Percentiles rank a stretch among this genome's conserved stretches.
phyloP scores from a whole-genome alignment of 2,329 filamentous ascomycete genomes.

The Aspergillus flavus region DNA sequence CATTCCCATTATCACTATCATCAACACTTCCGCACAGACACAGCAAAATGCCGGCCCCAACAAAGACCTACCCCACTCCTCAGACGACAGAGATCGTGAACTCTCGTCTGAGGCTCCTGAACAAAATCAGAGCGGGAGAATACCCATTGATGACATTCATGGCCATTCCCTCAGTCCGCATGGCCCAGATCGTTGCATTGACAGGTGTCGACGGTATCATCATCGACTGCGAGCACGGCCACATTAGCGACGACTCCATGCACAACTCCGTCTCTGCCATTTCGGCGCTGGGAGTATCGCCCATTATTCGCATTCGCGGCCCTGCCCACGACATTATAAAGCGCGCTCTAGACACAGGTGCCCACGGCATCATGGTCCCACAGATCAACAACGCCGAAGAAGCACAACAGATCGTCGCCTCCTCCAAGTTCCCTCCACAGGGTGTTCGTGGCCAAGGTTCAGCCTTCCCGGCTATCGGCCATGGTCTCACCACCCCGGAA shows the following conservation, averaged over 20 bases:
- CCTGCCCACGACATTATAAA: slow-evolving; percentile 28
- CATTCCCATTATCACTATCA: neutral
- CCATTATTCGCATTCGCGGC: slow-evolving; percentile 25
- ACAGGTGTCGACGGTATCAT: slow-evolving; percentile 68
- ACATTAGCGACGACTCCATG: slow-evolving; percentile 33
- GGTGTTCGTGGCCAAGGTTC: slow-evolving; percentile 34
- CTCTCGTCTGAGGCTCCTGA: slow-evolving; percentile 48
- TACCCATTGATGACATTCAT: slow-evolving; percentile 55
- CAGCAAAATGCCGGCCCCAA: slow-evolving; percentile 3
- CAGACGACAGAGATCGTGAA: slow-evolving; percentile 41
- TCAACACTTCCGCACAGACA: neutral
- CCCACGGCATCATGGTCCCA: slow-evolving; percentile 54
- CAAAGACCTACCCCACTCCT: slow-evolving; percentile 30
- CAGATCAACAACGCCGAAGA: slow-evolving; percentile 55
- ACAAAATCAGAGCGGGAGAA: slow-evolving; percentile 43
- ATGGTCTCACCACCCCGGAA: slow-evolving; percentile 37
- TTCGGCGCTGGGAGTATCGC: slow-evolving; percentile 27
- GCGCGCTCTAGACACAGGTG: slow-evolving; percentile 28
- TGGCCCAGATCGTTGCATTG: slow-evolving; percentile 61
- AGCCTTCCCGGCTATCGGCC: slow-evolving; percentile 29
- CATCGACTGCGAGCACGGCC: slow-evolving; percentile 34
- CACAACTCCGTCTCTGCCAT: slow-evolving; percentile 31
- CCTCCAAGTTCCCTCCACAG: slow-evolving; percentile 38
- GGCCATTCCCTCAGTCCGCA: slow-evolving; percentile 50
- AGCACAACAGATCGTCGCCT: slow-evolving; percentile 25